A percentile compares a stretch with the other conserved stretches of the same genome.
Evolutionary conservation across 116 monocot species (phyloP).

Genomic region (Dioscorea cayenensis): DNA sequence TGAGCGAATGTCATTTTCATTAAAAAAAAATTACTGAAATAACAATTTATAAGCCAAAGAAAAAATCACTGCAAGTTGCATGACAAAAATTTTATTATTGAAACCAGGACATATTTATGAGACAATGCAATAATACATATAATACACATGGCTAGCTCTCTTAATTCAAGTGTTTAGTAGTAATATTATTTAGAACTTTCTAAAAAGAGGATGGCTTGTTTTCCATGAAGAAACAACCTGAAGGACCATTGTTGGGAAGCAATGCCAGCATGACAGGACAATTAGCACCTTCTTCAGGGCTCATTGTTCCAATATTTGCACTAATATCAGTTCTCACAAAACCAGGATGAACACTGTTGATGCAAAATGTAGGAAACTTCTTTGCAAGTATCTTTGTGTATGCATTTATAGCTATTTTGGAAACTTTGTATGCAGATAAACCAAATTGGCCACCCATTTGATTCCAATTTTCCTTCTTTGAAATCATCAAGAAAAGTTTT

Average conservation of each 20-base stretch:
- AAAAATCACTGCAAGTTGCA: no score
- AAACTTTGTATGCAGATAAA: constrained; percentile 24
- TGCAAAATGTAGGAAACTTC: constrained; percentile 16
- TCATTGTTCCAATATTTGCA: constrained; percentile 10
- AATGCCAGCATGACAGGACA: constrained; percentile 31
- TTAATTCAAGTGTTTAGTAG: no score
- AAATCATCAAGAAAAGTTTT: neutral
- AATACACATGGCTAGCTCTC: no score
- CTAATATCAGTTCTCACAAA: constrained; percentile 39
- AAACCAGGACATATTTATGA: no score
- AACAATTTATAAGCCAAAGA: no score
- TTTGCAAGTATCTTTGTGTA: constrained; percentile 36
- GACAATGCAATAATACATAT: no score
- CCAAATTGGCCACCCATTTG: constrained; percentile 25
- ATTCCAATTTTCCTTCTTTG: constrained; percentile 14
- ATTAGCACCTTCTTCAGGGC: constrained; percentile 28
- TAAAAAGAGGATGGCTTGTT: no score
- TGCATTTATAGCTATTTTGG: constrained; percentile 16
- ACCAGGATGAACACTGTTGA: constrained; percentile 4
- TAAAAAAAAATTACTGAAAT: no score
- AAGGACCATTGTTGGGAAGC: constrained; percentile 9
- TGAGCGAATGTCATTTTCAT: no score
- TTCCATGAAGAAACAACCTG: neutral
- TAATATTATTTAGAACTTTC: no score
- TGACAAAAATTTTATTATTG: no score